Conservation (phyloP, 495 filamentous ascomycete species). For the Recurvomyces mirabilis region DNA sequence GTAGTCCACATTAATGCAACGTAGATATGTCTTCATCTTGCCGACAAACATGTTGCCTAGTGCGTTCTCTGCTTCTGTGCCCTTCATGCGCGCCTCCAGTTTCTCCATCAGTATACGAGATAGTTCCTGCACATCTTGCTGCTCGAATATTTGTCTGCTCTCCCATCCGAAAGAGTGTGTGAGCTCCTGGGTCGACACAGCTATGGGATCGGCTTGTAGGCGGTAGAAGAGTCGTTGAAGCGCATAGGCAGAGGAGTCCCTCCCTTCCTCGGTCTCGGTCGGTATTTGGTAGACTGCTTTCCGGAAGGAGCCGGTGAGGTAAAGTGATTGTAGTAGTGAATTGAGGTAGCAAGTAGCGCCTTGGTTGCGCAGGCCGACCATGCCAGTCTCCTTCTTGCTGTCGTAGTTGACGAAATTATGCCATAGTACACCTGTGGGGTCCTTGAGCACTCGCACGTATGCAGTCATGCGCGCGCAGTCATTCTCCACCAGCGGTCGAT, state of each 20-base stretch:
- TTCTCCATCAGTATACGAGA: conserved; percentile 94
- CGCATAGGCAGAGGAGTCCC: conserved; percentile 79
- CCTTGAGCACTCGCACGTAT: conserved; percentile 87
- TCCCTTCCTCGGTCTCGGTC: conserved; percentile 57
- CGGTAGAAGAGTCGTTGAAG: conserved; percentile 91
- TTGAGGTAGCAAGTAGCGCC: conserved; percentile 98
- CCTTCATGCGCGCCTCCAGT: conserved; percentile 95
- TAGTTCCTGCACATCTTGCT: conserved; percentile 97
- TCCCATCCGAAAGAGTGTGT: conserved; percentile 98
- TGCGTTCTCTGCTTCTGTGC: conserved; percentile 85
- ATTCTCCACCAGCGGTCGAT: conserved; percentile 74
- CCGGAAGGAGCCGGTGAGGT: conserved; percentile 94
- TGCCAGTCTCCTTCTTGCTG: conserved; percentile 96
- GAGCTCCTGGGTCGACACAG: conserved; percentile 84
- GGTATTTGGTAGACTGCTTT: conserved; percentile 97
- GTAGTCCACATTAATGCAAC: conserved; percentile 95
- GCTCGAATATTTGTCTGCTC: conserved; percentile 93
- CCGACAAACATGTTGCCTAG: conserved; percentile 85
- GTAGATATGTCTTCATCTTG: conserved; percentile 96
- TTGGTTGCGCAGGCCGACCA: conserved; percentile 94
- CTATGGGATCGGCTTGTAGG: conserved; percentile 67
- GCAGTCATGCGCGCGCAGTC: conserved; percentile 79
- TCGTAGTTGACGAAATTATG: conserved; percentile 98
- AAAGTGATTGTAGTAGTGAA: conserved; percentile 90
- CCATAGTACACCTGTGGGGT: conserved; percentile 98